Base-by-base conservation (phyloP, 768 basidiomycete genomes). In the Chlorophyllum brunneum region DNA sequence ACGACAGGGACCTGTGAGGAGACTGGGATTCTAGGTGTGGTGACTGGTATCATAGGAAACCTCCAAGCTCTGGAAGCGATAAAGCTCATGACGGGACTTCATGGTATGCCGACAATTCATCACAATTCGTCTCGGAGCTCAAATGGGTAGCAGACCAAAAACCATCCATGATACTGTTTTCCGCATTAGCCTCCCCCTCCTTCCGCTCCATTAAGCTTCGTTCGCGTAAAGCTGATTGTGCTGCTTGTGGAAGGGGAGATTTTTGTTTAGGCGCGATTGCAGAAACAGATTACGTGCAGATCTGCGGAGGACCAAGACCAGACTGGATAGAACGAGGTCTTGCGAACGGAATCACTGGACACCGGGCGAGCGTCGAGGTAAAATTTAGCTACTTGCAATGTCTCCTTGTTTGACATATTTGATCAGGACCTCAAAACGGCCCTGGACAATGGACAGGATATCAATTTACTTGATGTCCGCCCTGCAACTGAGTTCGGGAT, bases 31-130 rank as follows among this genome's bases (percentile, higher is more conserved):
- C 69, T 97, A 42, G 95, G 95, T 5, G 83, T 77, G 0, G 92
- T 97, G 1, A 91, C 92, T 0, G 95, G 95, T 1, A 72, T 92
- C 43, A 90, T 98, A 37, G 95, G 95, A 3, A 87, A 82, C 56
- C 67, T 95, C 63, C 94, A 97, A 73, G 95, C 95, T 4, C 65
- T 92, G 29, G 93, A 97, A 68, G 77, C 91, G 1, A 83, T 95
- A 68, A 92, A 90, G 67, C 75, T 91, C 47, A 72, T 92, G 36
- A 73, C 76, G 1, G 89, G 84, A 3, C 63, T 85, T 29, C 81
- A 85, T 59, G 83, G 88, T 86, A 61, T 38, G 70, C 38, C 11
- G 16, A 24, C 22, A 44, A 23, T 8, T 29, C 26, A 39, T 23
- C 7, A 10, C 20, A 16, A 15, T 10, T 24, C 18, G 50, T 38